phyloP scores from a whole-genome alignment of 1,284 basidiomycete species.

The Cutaneotrichosporon sp. region DNA sequence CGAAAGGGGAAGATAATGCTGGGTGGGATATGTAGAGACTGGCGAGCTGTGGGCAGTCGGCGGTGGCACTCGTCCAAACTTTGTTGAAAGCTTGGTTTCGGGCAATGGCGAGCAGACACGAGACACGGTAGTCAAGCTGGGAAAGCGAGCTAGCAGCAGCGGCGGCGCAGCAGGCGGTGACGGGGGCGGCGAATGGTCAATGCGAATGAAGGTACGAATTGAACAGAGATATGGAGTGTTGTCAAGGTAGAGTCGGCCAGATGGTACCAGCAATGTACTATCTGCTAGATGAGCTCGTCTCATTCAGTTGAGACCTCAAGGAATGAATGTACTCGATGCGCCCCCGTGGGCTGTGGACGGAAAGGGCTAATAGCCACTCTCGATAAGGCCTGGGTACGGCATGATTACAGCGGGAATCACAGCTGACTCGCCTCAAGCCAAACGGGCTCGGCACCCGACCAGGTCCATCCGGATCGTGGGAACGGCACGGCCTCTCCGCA shows the following conservation, averaged over 20 bases:
- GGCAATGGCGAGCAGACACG: too few relatives aligned
- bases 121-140: too few relatives aligned
- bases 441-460: background rate
- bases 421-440: too few relatives aligned
- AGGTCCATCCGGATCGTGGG: background rate
- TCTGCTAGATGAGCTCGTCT: background rate
- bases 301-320: background rate
- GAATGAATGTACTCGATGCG: background rate
- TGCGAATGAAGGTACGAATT: background rate
- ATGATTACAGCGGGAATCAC: slow-evolving; percentile 4
- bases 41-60: too few relatives aligned
- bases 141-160: too few relatives aligned
- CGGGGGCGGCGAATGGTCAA: background rate
- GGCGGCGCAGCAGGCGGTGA: too few relatives aligned
- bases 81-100: too few relatives aligned
- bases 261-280: background rate
- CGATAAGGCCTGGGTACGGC: slow-evolving; percentile 3
- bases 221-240: too few relatives aligned
- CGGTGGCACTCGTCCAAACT: too few relatives aligned
- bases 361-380: background rate
- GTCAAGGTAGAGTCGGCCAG: background rate
- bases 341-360: background rate
- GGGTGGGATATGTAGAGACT: too few relatives aligned
- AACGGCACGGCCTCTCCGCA: background rate
- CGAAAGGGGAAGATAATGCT: too few relatives aligned